A percentile compares a stretch with the other conserved stretches of the same genome.
These are phyloP conservation scores for Tetragonia tetragonoides DNA, from an alignment of 148 eudicot genomes.

Conservation along the genomic window DNA sequence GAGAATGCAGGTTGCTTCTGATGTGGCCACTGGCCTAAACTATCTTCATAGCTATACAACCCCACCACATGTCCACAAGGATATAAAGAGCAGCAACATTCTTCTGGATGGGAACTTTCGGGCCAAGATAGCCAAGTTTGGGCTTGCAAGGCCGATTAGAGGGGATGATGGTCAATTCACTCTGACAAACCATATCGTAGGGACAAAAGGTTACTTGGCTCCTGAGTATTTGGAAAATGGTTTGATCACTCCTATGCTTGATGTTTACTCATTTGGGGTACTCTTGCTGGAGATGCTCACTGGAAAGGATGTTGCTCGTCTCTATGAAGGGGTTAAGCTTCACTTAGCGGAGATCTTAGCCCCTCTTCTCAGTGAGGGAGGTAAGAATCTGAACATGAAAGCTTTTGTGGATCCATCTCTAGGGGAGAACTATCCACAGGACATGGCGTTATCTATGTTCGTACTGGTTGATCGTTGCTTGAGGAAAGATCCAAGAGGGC, in stretches of 20 bases:
- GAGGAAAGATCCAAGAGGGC: constrained; percentile 45
- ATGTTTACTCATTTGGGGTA: constrained; percentile 80
- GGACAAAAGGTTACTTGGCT: constrained; percentile 62
- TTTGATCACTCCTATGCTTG: constrained; percentile 57
- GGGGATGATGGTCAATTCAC: constrained; percentile 42
- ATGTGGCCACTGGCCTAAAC: constrained; percentile 63
- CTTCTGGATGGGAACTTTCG: constrained; percentile 47
- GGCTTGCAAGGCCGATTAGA: constrained; percentile 43
- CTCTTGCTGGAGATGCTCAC: constrained; percentile 64
- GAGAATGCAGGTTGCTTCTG: constrained; percentile 62
- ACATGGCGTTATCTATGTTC: constrained; percentile 47
- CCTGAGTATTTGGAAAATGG: constrained; percentile 71
- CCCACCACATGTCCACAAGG: constrained; percentile 76
- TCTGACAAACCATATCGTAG: constrained; percentile 39
- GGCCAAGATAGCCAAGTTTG: constrained; percentile 73
- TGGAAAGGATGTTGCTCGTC: constrained; percentile 48
- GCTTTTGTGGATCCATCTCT: constrained; percentile 50
- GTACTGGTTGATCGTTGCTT: constrained; percentile 51
- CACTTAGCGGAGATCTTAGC: constrained; percentile 44
- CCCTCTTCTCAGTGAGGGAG: constrained; percentile 26
- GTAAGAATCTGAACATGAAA: constrained; percentile 26
- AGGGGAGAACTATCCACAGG: constrained; percentile 45
- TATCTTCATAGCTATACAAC: constrained; percentile 67
- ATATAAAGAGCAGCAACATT: constrained; percentile 53
- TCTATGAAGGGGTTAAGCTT: constrained; percentile 42